Evolutionary conservation across 1,284 basidiomycete genomes (phyloP), one percentile per base, ranked within the genome.

Genomic region (Fomitopsis betulina): DNA sequence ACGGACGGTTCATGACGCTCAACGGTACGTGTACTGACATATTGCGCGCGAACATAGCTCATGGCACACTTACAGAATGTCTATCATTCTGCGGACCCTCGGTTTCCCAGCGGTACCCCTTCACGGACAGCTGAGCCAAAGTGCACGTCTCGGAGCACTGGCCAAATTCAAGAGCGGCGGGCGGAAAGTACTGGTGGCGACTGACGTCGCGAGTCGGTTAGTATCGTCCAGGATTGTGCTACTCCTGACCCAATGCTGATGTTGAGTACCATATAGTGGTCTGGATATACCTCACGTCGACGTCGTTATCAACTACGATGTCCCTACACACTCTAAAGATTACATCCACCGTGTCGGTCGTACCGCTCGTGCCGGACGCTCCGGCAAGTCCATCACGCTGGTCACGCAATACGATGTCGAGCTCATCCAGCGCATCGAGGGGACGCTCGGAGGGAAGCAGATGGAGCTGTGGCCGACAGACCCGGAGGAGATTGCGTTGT

Each of bases 321-420:
- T 98, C 62, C 97, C 97, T 1, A 94, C 94, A 6, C 94, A 99
- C 73, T 98, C 96, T 30, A 99, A 99, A 78, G 97, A 99, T 74
- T 99, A 99, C 73, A 98, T 99, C 58, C 97, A 99, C 72, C 87
- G 97, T 58, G 97, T 99, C 19, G 97, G 97, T 37, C 87, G 97
- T 62, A 99, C 97, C 33, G 97, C 97, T 2, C 89, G 97, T 71
- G 97, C 97, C 0, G 97, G 97, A 15, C 85, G 97, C 43, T 87
- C 93, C 1, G 97, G 97, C 43, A 98, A 98, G 75, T 90, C 93
- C 1, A 92, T 99, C 65, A 98, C 97, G 12, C 81, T 99, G 23
- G 95, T 98, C 12, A 96, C 96, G 1, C 97, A 99, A 75, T 99
- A 99, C 73, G 96, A 99, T 67, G 95, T 99, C 58, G 97, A 99